Evolutionary conservation across 1,284 basidiomycete genomes (phyloP).

Genomic region (Singerocomus inundabilis): DNA sequence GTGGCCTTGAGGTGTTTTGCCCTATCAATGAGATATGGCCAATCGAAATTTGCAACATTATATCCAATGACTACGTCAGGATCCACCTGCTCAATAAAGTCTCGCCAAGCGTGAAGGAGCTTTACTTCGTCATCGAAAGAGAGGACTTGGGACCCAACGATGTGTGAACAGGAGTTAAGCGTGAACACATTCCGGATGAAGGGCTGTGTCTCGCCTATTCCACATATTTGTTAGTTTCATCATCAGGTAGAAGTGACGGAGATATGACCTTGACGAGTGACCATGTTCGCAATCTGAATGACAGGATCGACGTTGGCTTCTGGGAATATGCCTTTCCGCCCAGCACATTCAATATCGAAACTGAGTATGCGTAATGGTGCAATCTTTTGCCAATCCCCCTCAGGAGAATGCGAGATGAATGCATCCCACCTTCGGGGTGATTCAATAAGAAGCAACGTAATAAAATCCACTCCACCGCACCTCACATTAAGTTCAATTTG

Average conservation of each 20-base stretch:
- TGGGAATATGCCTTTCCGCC: conserved; percentile 93
- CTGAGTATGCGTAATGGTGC: conserved; percentile 90
- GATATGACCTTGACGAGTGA: conserved; percentile 82
- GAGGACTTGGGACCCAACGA: conserved; percentile 93
- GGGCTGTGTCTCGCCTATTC: conserved; percentile 75
- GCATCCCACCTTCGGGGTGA: conserved; percentile 63
- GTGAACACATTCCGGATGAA: conserved; percentile 98
- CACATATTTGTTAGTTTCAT: conserved; percentile 2
- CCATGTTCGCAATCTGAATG: conserved; percentile 98
- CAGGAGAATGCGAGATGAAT: conserved; percentile 85
- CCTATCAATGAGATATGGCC: conserved; percentile 90
- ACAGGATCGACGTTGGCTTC: conserved; percentile 87
- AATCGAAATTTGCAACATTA: conserved; percentile 89
- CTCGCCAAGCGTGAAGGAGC: conserved; percentile 77
- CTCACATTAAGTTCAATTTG: conserved; percentile 82
- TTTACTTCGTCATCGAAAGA: conserved; percentile 74
- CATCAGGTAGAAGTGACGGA: neutral
- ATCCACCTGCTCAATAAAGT: conserved; percentile 85
- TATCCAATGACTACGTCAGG: conserved; percentile 95
- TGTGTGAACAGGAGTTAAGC: conserved; percentile 87
- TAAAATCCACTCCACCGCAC: conserved; percentile 40
- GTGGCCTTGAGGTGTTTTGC: conserved; percentile 76
- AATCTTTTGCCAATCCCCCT: conserved; percentile 86
- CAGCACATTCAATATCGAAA: conserved; percentile 97
- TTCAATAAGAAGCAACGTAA: neutral